These are phyloP conservation scores for Scolecobasidium constrictum DNA, from an alignment of 2,329 filamentous ascomycete species.

Conservation along the genomic window DNA sequence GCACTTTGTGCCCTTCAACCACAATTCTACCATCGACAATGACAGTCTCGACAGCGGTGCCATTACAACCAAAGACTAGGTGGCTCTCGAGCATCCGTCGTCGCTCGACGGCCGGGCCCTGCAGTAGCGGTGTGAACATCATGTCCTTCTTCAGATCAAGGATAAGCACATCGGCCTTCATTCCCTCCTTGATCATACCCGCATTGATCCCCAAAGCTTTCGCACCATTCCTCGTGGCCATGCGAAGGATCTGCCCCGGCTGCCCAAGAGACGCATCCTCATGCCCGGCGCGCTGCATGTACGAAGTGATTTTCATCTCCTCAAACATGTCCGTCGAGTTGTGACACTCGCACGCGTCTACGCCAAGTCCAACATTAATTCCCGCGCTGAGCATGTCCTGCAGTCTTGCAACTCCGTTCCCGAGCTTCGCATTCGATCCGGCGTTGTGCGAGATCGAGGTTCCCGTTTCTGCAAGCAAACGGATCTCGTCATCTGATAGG, in stretches of 20 bases:
- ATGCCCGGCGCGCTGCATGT: conserved; percentile 31
- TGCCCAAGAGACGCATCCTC: conserved; percentile 30
- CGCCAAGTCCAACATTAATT: conserved; percentile 39
- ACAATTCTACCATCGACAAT: conserved; percentile 32
- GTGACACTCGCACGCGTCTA: conserved; percentile 30
- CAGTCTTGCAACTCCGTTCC: conserved; percentile 37
- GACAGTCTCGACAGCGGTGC: conserved; percentile 33
- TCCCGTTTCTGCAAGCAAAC: conserved; percentile 25
- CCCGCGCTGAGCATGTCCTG: conserved; percentile 31
- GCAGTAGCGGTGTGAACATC: conserved; percentile 16
- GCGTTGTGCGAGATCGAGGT: conserved; percentile 39
- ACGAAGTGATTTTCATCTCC: conserved; percentile 40
- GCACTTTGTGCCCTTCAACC: conserved; percentile 24
- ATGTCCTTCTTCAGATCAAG: conserved; percentile 14
- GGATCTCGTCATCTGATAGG: conserved; percentile 33
- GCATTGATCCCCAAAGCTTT: conserved; percentile 31
- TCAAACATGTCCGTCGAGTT: conserved; percentile 21
- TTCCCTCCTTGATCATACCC: conserved; percentile 30
- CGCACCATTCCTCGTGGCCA: conserved; percentile 42
- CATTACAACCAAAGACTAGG: conserved; percentile 24
- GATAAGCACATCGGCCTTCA: conserved; percentile 33
- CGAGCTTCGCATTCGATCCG: conserved; percentile 41
- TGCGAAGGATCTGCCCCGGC: conserved; percentile 37
- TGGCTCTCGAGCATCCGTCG: conserved; percentile 25
- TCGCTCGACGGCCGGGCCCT: conserved; percentile 10